Base-by-base conservation (phyloP, 1,284 basidiomycete genomes). In the Melampsora larici-populina region DNA sequence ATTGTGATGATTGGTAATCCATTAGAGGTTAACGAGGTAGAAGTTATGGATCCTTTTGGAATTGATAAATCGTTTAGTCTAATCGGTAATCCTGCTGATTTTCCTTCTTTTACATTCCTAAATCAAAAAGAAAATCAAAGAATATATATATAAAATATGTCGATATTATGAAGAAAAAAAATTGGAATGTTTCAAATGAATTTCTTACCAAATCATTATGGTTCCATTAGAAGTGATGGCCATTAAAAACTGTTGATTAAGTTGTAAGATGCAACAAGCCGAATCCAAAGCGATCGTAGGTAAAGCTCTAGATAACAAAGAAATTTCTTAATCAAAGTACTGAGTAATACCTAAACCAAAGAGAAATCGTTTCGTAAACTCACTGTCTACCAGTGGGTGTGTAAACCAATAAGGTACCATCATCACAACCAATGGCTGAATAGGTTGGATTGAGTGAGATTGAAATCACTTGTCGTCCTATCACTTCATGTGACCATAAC, bases 371-470 rank as follows among this genome's bases (percentile, higher is more conserved):
- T 31, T 67, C 21, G 68, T 4, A n/a, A 9, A 81, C 87, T 79
- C 80, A 92, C 92, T 89, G 88, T 83, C 93, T 84, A 8, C 94
- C 94, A 0, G 89, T 89, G 66, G 87, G 87, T 1, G 92, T 91
- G 83, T 95, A 96, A 3, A 94, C 88, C 80, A 87, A 88, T 24
- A 97, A 84, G 4, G 87, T 87, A 0, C 91, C 92, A 82, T 96
- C 92, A 79, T 90, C 87, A 84, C 89, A 87, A 0, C 89, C 91
- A 1, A 88, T 90, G 1, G 92, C 94, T 79, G 89, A 90, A 82
- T 93, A 93, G 1, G 82, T 82, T 1, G 84, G 82, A 0, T 91
- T 91, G 0, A 89, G 89, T 0, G 89, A 89, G 43, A 92, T 83
- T 0, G 87, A 86, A 5, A 95, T 83, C 6, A 89, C 8, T 89